phyloP scores from a whole-genome alignment of 2,329 filamentous ascomycete genomes.

The Colletotrichum sp. region DNA sequence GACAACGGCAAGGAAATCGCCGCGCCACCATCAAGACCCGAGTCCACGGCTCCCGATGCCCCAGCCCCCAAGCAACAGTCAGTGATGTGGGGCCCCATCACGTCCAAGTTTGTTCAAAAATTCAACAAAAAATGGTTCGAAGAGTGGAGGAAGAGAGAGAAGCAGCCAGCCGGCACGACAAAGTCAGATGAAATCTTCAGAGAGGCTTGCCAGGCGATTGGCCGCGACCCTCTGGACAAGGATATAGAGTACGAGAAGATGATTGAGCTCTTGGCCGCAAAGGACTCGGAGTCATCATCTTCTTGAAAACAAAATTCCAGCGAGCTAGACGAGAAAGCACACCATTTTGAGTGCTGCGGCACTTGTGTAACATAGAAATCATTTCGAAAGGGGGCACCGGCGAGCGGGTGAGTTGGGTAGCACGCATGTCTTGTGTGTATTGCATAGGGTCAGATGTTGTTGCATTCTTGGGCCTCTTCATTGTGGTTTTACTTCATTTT shows the following conservation, averaged over 20 bases:
- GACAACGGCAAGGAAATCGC: constrained; percentile 11
- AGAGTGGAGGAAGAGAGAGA: constrained; percentile 16
- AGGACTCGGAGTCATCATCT: constrained; percentile 10
- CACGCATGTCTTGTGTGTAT: too few relatives aligned
- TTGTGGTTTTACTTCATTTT: neutral
- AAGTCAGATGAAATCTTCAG: neutral
- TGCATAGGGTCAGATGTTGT: neutral
- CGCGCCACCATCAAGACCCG: neutral
- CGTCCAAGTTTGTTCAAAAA: constrained; percentile 14
- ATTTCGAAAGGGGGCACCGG: neutral
- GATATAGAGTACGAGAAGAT: constrained; percentile 23
- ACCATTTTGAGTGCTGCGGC: neutral
- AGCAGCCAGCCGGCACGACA: neutral
- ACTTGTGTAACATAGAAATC: constrained; percentile 5
- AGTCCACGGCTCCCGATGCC: neutral
- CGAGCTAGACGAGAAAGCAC: neutral
- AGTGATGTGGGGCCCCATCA: constrained; percentile 17
- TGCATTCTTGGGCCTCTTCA: neutral
- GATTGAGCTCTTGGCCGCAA: constrained; percentile 17
- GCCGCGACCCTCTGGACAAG: constrained; percentile 19
- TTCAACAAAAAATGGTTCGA: constrained; percentile 22
- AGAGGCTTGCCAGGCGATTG: constrained; percentile 5
- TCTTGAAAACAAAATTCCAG: neutral
- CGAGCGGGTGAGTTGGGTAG: neutral
- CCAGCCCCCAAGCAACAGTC: constrained; percentile 14